phyloP scores from a whole-genome alignment of 306 rosid genomes.

The Rubus parviflorus region DNA sequence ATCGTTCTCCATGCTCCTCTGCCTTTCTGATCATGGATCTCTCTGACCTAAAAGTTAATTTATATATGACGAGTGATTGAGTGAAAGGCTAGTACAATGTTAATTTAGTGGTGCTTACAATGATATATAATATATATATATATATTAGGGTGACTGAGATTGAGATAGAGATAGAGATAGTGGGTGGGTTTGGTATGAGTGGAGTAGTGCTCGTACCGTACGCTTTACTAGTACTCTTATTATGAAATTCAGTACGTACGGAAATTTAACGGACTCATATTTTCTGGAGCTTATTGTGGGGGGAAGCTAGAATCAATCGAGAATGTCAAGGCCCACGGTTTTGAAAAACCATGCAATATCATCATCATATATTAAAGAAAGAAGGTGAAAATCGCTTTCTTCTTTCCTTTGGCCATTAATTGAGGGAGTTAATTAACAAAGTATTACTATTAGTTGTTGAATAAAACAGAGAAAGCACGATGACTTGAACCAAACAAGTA shows the following conservation, averaged over 20 bases:
- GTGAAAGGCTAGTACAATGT: neutral
- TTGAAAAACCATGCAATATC: neutral
- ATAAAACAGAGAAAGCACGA: neutral
- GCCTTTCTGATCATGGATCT: conserved; percentile 6
- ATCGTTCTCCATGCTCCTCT: neutral
- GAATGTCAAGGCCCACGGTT: neutral
- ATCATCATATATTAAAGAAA: neutral
- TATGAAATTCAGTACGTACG: conserved; percentile 14
- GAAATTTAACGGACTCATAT: neutral
- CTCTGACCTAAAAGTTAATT: neutral
- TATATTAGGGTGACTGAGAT: neutral
- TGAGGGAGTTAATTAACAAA: neutral
- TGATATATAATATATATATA: neutral
- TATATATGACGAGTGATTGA: neutral
- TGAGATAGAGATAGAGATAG: neutral
- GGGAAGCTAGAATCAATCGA: neutral
- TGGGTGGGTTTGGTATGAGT: conserved; percentile 10
- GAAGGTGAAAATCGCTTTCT: neutral
- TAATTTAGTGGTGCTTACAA: neutral
- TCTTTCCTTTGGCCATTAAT: conserved; percentile 7
- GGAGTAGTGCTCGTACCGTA: conserved; percentile 15
- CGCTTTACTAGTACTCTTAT: conserved; percentile 12
- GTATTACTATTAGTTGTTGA: neutral
- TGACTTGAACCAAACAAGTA: neutral
- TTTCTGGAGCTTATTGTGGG: neutral